These are phyloP conservation scores for Eucalyptus lansdowneana DNA, from an alignment of 345 rosid genomes.

Conservation along the genomic window DNA sequence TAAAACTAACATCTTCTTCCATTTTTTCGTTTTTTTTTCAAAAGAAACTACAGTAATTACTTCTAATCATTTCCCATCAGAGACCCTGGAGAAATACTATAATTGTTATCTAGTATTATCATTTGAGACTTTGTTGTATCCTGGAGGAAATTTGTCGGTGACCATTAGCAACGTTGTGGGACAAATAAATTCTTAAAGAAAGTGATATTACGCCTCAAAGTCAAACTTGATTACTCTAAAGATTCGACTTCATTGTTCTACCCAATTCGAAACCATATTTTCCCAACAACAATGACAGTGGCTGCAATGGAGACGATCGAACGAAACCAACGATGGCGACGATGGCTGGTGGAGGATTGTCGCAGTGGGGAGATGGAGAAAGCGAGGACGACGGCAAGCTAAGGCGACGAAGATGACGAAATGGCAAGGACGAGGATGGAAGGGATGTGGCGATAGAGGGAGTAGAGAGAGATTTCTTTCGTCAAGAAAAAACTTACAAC, in stretches of 20 bases:
- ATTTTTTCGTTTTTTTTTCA: too few relatives aligned
- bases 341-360: background rate
- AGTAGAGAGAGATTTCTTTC: background rate
- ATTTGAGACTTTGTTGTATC: too few relatives aligned
- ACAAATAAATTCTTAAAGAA: too few relatives aligned
- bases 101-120: too few relatives aligned
- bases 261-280: too few relatives aligned
- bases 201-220: fast-evolving
- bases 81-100: fast-evolving
- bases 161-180: fast-evolving
- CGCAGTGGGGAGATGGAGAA: background rate
- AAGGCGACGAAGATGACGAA: background rate
- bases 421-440: background rate
- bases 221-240: too few relatives aligned
- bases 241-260: too few relatives aligned
- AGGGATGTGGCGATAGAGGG: background rate
- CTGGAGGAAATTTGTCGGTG: fast-evolving
- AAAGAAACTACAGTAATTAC: fast-evolving
- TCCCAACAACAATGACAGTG: too few relatives aligned
- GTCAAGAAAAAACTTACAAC: background rate
- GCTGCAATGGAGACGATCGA: background rate
- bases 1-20: too few relatives aligned
- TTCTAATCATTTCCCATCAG: fast-evolving
- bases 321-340: background rate
- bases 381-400: background rate